phyloP scores from a whole-genome alignment of 768 basidiomycete species.

The Rhodotorula babjevae region DNA sequence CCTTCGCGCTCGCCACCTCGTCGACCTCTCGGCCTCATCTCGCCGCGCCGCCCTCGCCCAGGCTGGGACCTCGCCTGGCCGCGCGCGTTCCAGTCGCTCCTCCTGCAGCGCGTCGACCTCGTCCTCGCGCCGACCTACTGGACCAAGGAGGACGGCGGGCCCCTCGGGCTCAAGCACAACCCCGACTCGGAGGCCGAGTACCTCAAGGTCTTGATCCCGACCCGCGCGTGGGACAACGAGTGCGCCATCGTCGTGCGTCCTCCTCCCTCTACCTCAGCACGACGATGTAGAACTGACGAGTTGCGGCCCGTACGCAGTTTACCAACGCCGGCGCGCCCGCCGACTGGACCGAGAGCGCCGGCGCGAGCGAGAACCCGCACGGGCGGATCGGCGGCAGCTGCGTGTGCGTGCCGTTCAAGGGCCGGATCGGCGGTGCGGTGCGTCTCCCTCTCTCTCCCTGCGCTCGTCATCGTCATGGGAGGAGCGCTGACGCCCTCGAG shows the following conservation, averaged over 20 bases:
- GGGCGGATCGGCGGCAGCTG: slow-evolving; percentile 16
- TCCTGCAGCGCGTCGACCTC: slow-evolving; percentile 9
- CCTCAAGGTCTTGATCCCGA: slow-evolving; percentile 33
- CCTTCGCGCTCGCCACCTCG: no score
- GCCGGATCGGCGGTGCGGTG: slow-evolving; percentile 17
- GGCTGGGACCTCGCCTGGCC: slow-evolving; percentile 33
- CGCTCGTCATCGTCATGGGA: no score
- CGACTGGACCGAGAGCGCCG: not conserved
- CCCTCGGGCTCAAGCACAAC: slow-evolving; percentile 22
- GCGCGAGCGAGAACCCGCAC: slow-evolving; percentile 5
- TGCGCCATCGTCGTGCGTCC: slow-evolving; percentile 30
- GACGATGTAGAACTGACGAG: no score
- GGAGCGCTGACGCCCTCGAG: no score
- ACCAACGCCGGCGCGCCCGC: slow-evolving; percentile 19
- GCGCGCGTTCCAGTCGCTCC: slow-evolving; percentile 8
- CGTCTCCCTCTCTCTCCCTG: not conserved
- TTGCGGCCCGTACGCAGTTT: not conserved
- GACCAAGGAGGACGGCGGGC: slow-evolving; percentile 28
- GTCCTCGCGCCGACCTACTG: slow-evolving; percentile 40
- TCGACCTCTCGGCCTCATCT: not conserved
- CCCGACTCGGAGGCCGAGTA: slow-evolving; percentile 30
- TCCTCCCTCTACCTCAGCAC: no score
- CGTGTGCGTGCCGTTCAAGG: slow-evolving; percentile 35
- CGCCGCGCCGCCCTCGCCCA: not conserved
- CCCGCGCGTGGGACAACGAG: slow-evolving; percentile 40